Evolutionary conservation across 2,329 filamentous ascomycete species (phyloP).

Genomic region (Epichloe hybrida): DNA sequence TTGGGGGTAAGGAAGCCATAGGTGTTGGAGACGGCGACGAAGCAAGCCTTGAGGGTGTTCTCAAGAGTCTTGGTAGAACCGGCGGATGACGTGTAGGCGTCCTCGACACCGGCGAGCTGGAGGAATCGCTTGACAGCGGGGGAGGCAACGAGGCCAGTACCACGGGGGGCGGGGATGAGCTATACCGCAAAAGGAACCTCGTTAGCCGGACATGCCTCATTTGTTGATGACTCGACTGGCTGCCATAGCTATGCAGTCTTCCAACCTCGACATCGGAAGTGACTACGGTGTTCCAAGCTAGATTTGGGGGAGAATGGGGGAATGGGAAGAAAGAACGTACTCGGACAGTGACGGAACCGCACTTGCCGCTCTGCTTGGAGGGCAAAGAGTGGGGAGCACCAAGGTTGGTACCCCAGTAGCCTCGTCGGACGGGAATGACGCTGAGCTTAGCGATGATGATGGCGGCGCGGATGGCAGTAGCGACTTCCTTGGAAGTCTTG

Average conservation of each 20-base stretch:
- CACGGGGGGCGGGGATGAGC: constrained; percentile 97
- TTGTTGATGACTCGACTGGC: background rate
- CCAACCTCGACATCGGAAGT: too few relatives aligned
- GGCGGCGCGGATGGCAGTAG: constrained; percentile 95
- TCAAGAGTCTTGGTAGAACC: constrained; percentile 99
- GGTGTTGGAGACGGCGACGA: constrained; percentile 94
- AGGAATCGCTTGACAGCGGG: constrained; percentile 99
- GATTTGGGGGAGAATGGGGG: background rate
- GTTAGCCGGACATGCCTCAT: background rate
- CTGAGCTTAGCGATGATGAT: constrained; percentile 99
- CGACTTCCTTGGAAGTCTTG: constrained; percentile 99
- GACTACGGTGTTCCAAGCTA: background rate
- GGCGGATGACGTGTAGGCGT: constrained; percentile 95
- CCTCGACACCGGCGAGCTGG: constrained; percentile 96
- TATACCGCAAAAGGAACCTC: constrained; percentile 26
- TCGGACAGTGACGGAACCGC: constrained; percentile 96
- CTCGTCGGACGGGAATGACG: constrained; percentile 95
- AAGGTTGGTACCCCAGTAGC: constrained; percentile 99
- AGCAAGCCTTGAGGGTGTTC: constrained; percentile 99
- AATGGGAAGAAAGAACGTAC: constrained; percentile 47
- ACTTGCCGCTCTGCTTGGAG: constrained; percentile 99
- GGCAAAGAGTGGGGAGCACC: constrained; percentile 98
- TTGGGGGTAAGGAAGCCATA: constrained; percentile 99
- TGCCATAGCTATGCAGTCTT: background rate
- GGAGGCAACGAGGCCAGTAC: constrained; percentile 97